phyloP scores from a whole-genome alignment of 148 eudicot species.

The Agrostemma githago region DNA sequence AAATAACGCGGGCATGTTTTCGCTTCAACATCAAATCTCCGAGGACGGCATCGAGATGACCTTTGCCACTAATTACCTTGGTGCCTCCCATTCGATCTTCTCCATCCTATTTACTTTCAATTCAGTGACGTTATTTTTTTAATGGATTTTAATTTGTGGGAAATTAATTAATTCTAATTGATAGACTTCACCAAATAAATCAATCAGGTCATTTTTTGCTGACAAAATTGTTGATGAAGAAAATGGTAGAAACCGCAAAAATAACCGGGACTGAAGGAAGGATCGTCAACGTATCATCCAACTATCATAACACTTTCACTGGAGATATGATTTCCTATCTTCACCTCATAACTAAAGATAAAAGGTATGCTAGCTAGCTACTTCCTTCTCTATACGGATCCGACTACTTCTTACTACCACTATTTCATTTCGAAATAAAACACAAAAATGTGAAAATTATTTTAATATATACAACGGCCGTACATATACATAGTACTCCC shows the following conservation, averaged over 20 bases:
- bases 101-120: neutral
- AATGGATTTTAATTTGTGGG: neutral
- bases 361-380: conserved; percentile 50
- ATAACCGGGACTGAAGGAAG: conserved; percentile 65
- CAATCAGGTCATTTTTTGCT: conserved; percentile 64
- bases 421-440: neutral
- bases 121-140: neutral
- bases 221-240: conserved; percentile 62
- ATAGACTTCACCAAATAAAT: neutral
- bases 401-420: neutral
- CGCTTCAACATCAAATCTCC: conserved; percentile 62
- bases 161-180: too few species aligned
- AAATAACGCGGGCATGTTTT: conserved; percentile 93
- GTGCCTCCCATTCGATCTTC: conserved; percentile 21
- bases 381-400: conserved; percentile 7
- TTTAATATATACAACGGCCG: too few species aligned
- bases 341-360: conserved; percentile 44
- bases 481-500: too few species aligned
- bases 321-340: conserved; percentile 60
- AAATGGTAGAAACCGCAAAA: conserved; percentile 67
- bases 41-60: conserved; percentile 91
- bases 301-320: conserved; percentile 69
- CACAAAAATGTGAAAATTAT: too few species aligned
- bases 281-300: conserved; percentile 78
- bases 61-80: conserved; percentile 90